Evolutionary conservation across 192 early-diverging fungal species (phyloP).

Genomic region (Coemansia sp.): DNA sequence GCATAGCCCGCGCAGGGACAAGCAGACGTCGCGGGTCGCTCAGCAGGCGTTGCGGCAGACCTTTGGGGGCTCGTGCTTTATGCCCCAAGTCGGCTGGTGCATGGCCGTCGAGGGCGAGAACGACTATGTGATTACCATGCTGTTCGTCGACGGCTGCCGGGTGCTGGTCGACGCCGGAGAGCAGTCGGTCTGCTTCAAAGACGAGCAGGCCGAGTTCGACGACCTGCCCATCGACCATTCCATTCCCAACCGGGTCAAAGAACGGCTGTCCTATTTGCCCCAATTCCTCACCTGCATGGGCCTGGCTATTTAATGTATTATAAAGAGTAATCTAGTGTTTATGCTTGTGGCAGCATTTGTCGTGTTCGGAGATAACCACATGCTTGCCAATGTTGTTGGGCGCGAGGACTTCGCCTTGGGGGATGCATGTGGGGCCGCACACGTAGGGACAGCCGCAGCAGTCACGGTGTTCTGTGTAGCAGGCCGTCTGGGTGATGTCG

Average conservation of each 20-base stretch:
- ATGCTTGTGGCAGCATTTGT: conserved; percentile 9
- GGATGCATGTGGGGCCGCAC: conserved; percentile 49
- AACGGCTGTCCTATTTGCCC: conserved; percentile 28
- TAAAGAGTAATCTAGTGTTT: background rate
- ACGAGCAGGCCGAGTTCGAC: conserved; percentile 13
- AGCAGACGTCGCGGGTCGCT: background rate
- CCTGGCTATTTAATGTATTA: conserved; percentile 8
- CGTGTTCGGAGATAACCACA: conserved; percentile 19
- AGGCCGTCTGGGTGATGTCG: conserved; percentile 47
- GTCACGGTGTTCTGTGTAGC: conserved; percentile 51
- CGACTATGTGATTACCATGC: conserved; percentile 29
- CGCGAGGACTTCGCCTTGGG: conserved; percentile 47
- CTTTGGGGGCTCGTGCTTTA: conserved; percentile 32
- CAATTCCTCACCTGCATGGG: conserved; percentile 37
- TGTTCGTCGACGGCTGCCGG: conserved; percentile 47
- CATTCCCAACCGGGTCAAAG: conserved; percentile 34
- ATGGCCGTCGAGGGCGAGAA: conserved; percentile 28
- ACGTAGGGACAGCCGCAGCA: conserved; percentile 44
- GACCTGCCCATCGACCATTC: conserved; percentile 33
- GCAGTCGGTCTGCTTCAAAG: conserved; percentile 26
- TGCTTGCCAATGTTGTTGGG: conserved; percentile 30
- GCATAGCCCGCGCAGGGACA: conserved; percentile 15
- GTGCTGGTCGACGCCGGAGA: conserved; percentile 28
- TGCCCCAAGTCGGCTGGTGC: conserved; percentile 53
- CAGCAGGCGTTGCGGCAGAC: conserved; percentile 12